These are phyloP conservation scores for Aspergillus sp. DNA, from an alignment of 2,329 filamentous ascomycete species.

Conservation along the genomic window DNA sequence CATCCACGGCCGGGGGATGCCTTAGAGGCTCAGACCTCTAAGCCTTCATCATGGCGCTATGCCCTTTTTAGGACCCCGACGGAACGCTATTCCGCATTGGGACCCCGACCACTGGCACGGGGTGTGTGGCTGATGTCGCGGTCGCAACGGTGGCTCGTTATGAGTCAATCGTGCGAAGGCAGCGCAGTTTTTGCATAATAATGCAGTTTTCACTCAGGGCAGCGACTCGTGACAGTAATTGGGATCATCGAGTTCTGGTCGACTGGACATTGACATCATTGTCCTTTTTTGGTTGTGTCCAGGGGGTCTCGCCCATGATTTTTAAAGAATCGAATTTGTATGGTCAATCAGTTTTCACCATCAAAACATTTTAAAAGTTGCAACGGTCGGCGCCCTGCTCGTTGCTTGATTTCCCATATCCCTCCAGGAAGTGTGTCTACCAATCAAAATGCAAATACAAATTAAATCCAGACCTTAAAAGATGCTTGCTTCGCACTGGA, in stretches of 20 bases:
- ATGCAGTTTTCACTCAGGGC: no score
- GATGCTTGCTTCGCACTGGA: neutral
- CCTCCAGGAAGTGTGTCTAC: no score
- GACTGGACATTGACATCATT: no score
- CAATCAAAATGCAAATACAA: neutral
- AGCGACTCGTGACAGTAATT: neutral
- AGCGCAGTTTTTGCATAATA: neutral
- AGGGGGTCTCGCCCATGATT: neutral
- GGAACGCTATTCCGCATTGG: slow-evolving; percentile 24
- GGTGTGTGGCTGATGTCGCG: neutral
- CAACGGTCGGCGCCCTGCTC: neutral
- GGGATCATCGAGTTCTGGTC: neutral
- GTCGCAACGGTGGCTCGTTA: neutral
- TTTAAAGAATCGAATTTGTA: neutral
- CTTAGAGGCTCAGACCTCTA: slow-evolving; percentile 4
- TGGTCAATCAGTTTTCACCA: neutral
- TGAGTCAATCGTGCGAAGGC: neutral
- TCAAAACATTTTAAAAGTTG: neutral
- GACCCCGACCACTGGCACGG: slow-evolving; percentile 21
- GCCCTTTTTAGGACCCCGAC: slow-evolving; percentile 31
- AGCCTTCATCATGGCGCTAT: slow-evolving; percentile 7
- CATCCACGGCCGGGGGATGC: neutral
- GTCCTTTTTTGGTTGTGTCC: no score
- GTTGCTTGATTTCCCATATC: neutral
- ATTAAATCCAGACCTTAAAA: neutral